Evolutionary conservation across 257 asterid genomes (phyloP), one percentile per base, ranked within the genome.

Genomic region (Nicotiana paniculata): DNA sequence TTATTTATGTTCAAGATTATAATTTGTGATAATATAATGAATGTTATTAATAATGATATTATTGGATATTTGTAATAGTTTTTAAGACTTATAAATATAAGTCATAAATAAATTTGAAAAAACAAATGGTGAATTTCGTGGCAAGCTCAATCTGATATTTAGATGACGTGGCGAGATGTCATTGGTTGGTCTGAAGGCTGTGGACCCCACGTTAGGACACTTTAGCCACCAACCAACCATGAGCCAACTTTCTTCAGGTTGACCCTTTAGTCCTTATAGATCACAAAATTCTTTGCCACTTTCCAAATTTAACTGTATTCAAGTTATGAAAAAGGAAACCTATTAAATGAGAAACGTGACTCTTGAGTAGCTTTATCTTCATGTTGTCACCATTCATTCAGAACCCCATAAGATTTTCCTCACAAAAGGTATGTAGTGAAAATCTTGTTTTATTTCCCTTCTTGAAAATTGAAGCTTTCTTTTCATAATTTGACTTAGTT

Each of bases 231-330:
- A 26, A 77, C 84, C 51, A 9, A 43, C 69, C 59, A 5, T 81
- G 4, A 75, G 16, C 79, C 28, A 51, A 75, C 1, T 51, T 48
- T 75, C 63, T 37, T 35, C n/a, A 81, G 59, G 86, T 86, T 81
- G 89, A 88, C 88, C 83, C 61, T 62, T 58, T 30, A 37, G 65
- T 77, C 65, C 54, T 39, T 32, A 12, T 55, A 67, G 82, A 74
- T 83, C 84, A 82, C 86, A 51, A 84, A 51, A 86, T 88, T 69
- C 83, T 46, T 59, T 51, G 77, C n/a, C 64, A 18, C 83, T 66
- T 16, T 30, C 32, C 57, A 26, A 53, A 77, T 53, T 43, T 30
- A 43, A 77, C 62, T 76, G 80, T 55, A 6, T 46, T 74, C 24
- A 48, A 48, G 62, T 48, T 48, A 26, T 74, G 78, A 54, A 48